Conservation (phyloP, 192 early-diverging fungal species). For the Coemansia sp. region DNA sequence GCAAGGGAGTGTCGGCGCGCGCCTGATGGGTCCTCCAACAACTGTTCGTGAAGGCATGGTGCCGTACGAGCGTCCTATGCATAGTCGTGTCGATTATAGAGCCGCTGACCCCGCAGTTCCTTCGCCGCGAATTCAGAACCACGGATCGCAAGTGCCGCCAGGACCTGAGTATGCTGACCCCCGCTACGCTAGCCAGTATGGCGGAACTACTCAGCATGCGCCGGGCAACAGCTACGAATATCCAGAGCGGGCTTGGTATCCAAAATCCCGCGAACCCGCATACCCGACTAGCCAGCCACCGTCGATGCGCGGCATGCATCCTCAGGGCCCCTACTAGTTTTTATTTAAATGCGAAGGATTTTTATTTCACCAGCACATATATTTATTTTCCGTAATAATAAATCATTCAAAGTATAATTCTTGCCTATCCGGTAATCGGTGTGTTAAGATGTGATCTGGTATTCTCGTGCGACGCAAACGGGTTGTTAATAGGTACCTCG, state of each 20-base stretch:
- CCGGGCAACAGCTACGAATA: not conserved
- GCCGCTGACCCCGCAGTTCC: not conserved
- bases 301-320: not conserved
- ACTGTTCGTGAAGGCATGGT: constrained; percentile 1
- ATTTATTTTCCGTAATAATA: not conserved
- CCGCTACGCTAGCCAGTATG: constrained; percentile 2
- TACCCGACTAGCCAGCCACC: constrained; percentile 7
- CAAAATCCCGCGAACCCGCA: not conserved
- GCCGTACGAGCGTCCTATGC: not conserved
- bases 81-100: constrained; percentile 5
- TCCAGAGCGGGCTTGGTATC: constrained; percentile 8
- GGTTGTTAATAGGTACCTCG: not conserved
- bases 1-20: not conserved
- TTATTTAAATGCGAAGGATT: not conserved
- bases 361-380: not conserved
- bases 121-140: not conserved
- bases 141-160: constrained; percentile 2
- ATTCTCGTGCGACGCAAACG: constrained; percentile 1
- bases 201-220: not conserved
- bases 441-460: constrained; percentile 39
- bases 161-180: constrained; percentile 4
- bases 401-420: too few relatives aligned
- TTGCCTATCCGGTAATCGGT: constrained; percentile 30
- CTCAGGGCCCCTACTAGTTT: not conserved
- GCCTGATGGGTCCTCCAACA: not conserved